phyloP scores from a whole-genome alignment of 768 basidiomycete genomes.

The Phallus indusiatus region DNA sequence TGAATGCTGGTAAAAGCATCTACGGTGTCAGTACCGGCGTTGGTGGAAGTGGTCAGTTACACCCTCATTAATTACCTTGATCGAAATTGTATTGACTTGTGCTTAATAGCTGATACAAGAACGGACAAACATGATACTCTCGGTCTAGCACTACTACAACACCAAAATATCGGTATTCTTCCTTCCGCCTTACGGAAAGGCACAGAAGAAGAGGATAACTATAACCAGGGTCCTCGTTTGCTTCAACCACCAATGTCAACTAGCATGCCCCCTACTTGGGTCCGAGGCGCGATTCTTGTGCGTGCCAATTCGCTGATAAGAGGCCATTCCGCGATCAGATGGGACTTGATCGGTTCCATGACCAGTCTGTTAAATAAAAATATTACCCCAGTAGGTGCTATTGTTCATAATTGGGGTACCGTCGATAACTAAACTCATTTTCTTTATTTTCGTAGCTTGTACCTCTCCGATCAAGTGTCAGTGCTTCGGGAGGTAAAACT shows the following conservation, averaged over 20 bases:
- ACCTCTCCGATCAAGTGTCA: slow-evolving; percentile 79
- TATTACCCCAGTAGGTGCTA: slow-evolving; percentile 32
- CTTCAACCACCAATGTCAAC: slow-evolving; percentile 62
- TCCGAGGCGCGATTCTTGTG: slow-evolving; percentile 77
- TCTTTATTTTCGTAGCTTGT: slow-evolving; percentile 51
- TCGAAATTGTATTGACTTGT: background rate
- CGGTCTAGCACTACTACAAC: slow-evolving; percentile 73
- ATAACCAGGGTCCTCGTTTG: slow-evolving; percentile 24
- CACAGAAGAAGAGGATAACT: slow-evolving; percentile 35
- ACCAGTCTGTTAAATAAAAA: slow-evolving; percentile 58
- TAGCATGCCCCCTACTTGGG: slow-evolving; percentile 82
- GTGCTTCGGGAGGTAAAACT: slow-evolving; percentile 62
- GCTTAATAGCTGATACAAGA: slow-evolving; percentile 60
- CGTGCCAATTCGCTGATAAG: slow-evolving; percentile 86
- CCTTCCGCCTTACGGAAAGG: slow-evolving; percentile 36
- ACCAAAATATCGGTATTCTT: slow-evolving; percentile 68
- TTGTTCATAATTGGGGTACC: background rate
- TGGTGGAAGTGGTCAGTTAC: slow-evolving; percentile 55
- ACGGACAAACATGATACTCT: slow-evolving; percentile 66
- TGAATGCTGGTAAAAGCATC: slow-evolving; percentile 56
- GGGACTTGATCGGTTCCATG: slow-evolving; percentile 75
- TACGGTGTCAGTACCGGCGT: slow-evolving; percentile 86
- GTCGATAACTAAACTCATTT: background rate
- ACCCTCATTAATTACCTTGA: slow-evolving; percentile 1
- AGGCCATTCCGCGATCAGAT: slow-evolving; percentile 79